Evolutionary conservation across 768 basidiomycete species (phyloP).

Genomic region (Trametes cingulata): DNA sequence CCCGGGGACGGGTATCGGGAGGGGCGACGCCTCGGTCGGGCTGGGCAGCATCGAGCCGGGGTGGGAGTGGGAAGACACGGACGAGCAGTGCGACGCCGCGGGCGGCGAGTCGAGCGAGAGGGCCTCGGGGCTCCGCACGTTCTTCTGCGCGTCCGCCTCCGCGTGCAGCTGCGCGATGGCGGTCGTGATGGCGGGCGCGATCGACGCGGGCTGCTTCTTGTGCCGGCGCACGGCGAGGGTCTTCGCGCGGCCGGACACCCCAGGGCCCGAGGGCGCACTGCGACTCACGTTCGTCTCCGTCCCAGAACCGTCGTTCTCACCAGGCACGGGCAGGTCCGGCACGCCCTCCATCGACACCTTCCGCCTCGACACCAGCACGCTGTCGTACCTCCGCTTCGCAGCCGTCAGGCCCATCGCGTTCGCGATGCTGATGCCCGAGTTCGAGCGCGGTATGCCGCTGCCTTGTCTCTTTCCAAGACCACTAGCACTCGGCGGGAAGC

Average conservation of each 20-base stretch:
- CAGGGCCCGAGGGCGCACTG: not conserved
- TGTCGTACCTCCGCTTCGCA: slow-evolving; percentile 62
- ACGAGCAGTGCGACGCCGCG: slow-evolving; percentile 28
- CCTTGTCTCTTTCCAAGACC: slow-evolving; percentile 33
- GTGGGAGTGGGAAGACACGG: slow-evolving; percentile 30
- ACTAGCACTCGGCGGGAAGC: slow-evolving; percentile 18
- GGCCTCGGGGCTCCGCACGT: slow-evolving; percentile 17
- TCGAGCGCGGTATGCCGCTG: slow-evolving; percentile 51
- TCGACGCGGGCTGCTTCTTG: slow-evolving; percentile 21
- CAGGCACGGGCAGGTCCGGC: not conserved
- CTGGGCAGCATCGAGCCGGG: slow-evolving; percentile 25
- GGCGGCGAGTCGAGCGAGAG: slow-evolving; percentile 25
- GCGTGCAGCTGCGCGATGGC: slow-evolving; percentile 16
- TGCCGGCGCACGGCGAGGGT: slow-evolving; percentile 13
- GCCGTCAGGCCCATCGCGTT: slow-evolving; percentile 50
- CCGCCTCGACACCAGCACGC: slow-evolving; percentile 63
- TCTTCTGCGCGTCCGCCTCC: not conserved
- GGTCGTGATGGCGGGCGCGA: slow-evolving; percentile 16
- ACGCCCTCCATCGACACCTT: slow-evolving; percentile 46
- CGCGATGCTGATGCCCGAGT: slow-evolving; percentile 60
- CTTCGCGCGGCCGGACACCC: slow-evolving; percentile 10
- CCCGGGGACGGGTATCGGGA: slow-evolving; percentile 24
- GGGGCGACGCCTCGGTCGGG: slow-evolving; percentile 23
- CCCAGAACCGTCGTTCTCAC: not conserved
- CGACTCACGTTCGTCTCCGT: not conserved